Evolutionary conservation across 2,329 filamentous ascomycete genomes (phyloP), one percentile per base, ranked within the genome.

Genomic region (Didymella pomorum): DNA sequence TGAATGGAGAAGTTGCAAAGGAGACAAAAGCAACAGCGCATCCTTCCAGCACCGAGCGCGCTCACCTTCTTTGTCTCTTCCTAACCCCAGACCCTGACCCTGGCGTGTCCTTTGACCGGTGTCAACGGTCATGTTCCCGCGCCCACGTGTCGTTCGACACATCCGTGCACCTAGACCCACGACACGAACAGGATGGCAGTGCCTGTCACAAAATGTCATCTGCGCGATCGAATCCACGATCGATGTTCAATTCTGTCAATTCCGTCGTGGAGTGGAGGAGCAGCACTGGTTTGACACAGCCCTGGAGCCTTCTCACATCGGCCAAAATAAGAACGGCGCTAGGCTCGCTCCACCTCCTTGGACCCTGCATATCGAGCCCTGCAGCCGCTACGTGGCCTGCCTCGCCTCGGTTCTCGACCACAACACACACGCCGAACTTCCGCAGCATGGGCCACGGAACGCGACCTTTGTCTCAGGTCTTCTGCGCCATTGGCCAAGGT

Each of bases 381-480:
- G 50, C 31, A 20, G 39, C 39, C 56, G 29, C 56, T 58, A 58
- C 56, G 56, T 58, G 50, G 56, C 56, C 56, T 58, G 52, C 56
- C 39, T 58, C 50, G 56, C 56, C 50, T 53, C 46, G 12, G 45
- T 50, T 53, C 56, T 58, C 56, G 56, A 58, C 56, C 45, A 51
- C 50, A 41, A 21, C 21, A 33, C 28, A 41, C 56, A 41, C 56
- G 50, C 35, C 35, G 35, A 39, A 39, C 35, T 58, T 58, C 56
- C 56, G 56, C 20, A 31, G 56, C 56, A 45, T 33, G 39, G 56
- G 49, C n/a, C 44, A 44, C 56, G 39, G 50, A 53, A 46, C 39
- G 50, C 50, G 39, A 48, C 56, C 33, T 41, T 42, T 18, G 45
- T 51, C 50, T 58, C 56, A 58, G 25, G 11, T 42, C 45, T 25